Evolutionary conservation across 805 yeast genomes (phyloP).

Genomic region (Blastobotrys parvus): DNA sequence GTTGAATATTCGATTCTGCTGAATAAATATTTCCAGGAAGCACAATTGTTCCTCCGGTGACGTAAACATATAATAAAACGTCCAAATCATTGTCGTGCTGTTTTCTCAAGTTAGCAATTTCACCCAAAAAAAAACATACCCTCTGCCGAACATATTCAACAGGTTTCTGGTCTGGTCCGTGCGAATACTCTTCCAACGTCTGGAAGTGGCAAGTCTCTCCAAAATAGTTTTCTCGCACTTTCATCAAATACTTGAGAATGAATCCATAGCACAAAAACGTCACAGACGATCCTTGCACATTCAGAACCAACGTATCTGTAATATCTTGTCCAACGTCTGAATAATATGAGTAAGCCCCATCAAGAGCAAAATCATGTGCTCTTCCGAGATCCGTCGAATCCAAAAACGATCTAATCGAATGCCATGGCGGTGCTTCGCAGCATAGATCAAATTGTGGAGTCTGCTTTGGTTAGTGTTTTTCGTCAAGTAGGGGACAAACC

Average conservation of each 20-base stretch:
- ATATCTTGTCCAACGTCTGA: conserved; percentile 53
- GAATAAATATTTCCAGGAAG: conserved; percentile 70
- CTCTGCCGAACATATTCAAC: conserved; percentile 2
- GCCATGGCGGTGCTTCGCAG: conserved; percentile 86
- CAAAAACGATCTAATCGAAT: conserved; percentile 68
- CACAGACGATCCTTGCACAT: conserved; percentile 57
- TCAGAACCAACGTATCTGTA: conserved; percentile 59
- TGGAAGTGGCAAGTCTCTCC: conserved; percentile 79
- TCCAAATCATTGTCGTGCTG: conserved; percentile 60
- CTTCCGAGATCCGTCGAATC: conserved; percentile 56
- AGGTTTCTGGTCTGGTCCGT: conserved; percentile 13
- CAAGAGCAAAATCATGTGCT: conserved; percentile 49
- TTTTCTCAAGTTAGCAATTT: neutral
- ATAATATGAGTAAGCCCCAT: conserved; percentile 59
- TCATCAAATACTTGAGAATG: conserved; percentile 64
- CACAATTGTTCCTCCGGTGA: conserved; percentile 59
- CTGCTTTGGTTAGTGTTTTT: conserved; percentile 1
- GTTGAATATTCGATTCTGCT: conserved; percentile 48
- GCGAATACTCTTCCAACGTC: conserved; percentile 75
- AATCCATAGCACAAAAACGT: conserved; percentile 72
- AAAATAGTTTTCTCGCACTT: conserved; percentile 78
- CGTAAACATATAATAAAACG: conserved; percentile 61
- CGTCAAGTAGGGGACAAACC: conserved; percentile 1
- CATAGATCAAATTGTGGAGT: conserved; percentile 54
- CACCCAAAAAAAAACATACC: conserved; percentile 8